These are phyloP conservation scores for Ceriops zippeliana DNA, from an alignment of 345 rosid species.

Conservation along the genomic window DNA sequence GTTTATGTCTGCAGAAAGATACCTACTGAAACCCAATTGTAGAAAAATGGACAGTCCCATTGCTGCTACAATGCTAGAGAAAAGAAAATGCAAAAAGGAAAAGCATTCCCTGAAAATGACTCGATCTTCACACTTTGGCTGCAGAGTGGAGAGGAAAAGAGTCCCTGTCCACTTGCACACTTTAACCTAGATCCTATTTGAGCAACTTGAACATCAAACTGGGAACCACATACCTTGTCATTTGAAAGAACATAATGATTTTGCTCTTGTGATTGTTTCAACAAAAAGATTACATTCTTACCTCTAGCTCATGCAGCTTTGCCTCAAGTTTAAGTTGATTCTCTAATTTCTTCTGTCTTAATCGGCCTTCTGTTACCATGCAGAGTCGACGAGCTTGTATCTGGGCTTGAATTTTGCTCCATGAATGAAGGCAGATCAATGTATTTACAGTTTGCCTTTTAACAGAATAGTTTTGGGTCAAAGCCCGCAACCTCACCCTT, in stretches of 20 bases:
- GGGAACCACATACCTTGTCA: background rate
- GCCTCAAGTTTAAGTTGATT: conserved; percentile 94
- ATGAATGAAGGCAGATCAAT: conserved; percentile 67
- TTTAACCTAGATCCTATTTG: background rate
- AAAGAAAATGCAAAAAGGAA: background rate
- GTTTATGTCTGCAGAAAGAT: background rate
- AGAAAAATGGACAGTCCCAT: background rate
- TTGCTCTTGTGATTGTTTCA: background rate
- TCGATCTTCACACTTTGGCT: background rate
- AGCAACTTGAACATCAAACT: background rate
- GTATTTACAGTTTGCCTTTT: conserved; percentile 63
- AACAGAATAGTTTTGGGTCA: conserved; percentile 41
- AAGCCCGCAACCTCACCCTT: conserved; percentile 45
- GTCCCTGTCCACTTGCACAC: background rate
- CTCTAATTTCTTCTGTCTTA: conserved; percentile 77
- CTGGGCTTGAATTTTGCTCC: conserved; percentile 76
- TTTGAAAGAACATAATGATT: background rate
- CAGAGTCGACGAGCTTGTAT: conserved; percentile 61
- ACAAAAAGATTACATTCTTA: conserved; percentile 13
- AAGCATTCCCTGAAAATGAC: background rate
- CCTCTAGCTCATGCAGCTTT: conserved; percentile 84
- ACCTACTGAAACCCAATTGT: background rate
- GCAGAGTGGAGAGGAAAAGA: background rate
- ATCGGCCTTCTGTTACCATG: conserved; percentile 77
- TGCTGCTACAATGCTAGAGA: background rate